These are phyloP conservation scores for Hawksworthiomyces lignivorus DNA, from an alignment of 2,329 filamentous ascomycete species.

Conservation along the genomic window DNA sequence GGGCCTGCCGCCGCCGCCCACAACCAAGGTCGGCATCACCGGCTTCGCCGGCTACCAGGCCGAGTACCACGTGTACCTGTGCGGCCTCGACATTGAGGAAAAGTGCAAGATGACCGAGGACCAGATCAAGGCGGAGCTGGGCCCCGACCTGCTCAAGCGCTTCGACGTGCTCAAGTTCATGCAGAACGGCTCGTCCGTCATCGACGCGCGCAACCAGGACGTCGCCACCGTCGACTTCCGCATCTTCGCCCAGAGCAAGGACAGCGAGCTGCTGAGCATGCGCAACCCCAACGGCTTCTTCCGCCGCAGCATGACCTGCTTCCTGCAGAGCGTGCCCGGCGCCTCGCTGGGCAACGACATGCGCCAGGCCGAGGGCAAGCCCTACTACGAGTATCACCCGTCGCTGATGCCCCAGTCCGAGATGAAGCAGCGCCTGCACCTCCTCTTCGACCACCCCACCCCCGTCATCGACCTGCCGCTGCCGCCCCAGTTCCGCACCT, in stretches of 20 bases:
- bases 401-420: conserved; percentile 19
- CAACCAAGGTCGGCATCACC: conserved; percentile 24
- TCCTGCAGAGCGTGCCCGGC: conserved; percentile 19
- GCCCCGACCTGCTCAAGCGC: conserved; percentile 14
- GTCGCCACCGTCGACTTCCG: conserved; percentile 29
- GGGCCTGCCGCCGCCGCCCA: conserved; percentile 24
- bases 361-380: conserved; percentile 19
- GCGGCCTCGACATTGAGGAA: conserved; percentile 13
- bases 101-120: conserved; percentile 17
- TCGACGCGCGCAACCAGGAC: conserved; percentile 24
- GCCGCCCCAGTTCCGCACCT: conserved; percentile 15
- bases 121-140: conserved; percentile 23
- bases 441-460: conserved; percentile 15
- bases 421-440: conserved; percentile 18
- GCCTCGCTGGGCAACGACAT: conserved; percentile 19
- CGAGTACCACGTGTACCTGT: conserved; percentile 16
- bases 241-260: conserved; percentile 31
- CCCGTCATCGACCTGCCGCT: conserved; percentile 17
- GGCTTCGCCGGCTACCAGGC: conserved; percentile 20
- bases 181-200: conserved; percentile 20
- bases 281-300: conserved; percentile 17
- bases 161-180: conserved; percentile 22
- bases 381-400: conserved; percentile 20
- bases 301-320: conserved; percentile 18
- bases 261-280: conserved; percentile 19